Evolutionary conservation across 345 rosid genomes (phyloP), one percentile per base, ranked within the genome.

Genomic region (Camelina sativa): DNA sequence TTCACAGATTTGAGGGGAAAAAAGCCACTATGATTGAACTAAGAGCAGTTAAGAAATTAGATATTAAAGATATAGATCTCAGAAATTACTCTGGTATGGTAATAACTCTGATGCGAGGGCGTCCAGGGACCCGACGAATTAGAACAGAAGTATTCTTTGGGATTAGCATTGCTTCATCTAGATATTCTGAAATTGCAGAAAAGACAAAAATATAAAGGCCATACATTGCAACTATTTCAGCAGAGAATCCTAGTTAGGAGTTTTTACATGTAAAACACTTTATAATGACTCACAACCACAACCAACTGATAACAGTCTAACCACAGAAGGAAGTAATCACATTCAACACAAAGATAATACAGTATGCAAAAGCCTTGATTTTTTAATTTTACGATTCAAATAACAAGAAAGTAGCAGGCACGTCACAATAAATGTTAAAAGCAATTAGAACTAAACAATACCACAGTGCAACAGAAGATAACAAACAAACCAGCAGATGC

Each of bases 41-140:
- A 71, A 11, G 32, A 11, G 32, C 68, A 72, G 28, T 28, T 63
- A 62, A 78, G 56, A 53, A 67, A 52, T 38, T 19, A 38, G 70
- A 83, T 78, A 87, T 73, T 81, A 37, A 83, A 86, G 2, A 3
- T 34, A 59, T 2, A 34, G 68, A 59, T 66, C 28, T 58, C n/a
- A 23, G 51, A 82, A 74, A 67, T 80, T 95, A 95, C 99, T 83
- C 91, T 86, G 79, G 86, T 67, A 69, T 86, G 25, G 97, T 85
- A 77, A 90, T 89, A 82, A 92, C 84, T 72, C 96, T 88, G 89
- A 88, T 78, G 78, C 98, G 99, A 80, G 97, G 97, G 69, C 89
- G 80, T 80, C 98, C 96, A 58, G 99, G 99, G 88, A 95, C 97
- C 37, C 99, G 93, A 44, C 98, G 92, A 76, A 95, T 88, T 76